Evolutionary conservation across 495 filamentous ascomycete species (phyloP).

Genomic region (Talaromyces adpressus): DNA sequence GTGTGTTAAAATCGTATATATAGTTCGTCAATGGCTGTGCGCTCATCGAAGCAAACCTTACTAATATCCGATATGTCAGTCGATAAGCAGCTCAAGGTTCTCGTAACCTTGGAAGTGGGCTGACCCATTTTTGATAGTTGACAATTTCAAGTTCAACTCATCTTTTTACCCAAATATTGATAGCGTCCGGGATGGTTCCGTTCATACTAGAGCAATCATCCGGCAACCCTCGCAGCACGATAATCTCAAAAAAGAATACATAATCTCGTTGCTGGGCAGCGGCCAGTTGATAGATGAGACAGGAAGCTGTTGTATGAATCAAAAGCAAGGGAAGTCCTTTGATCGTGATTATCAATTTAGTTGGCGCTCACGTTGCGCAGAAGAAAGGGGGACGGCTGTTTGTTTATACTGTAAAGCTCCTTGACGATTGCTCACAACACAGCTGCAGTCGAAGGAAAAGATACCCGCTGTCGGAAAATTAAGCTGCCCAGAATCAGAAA

Average conservation of each 20-base stretch:
- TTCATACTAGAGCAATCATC: not conserved
- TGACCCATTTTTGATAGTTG: not conserved
- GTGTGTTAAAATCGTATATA: not conserved
- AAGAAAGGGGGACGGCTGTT: not conserved
- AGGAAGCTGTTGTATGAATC: not conserved
- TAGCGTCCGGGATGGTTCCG: not conserved
- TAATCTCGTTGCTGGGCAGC: conserved; percentile 1
- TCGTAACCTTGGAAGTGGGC: not conserved
- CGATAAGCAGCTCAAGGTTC: not conserved
- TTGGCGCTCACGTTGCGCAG: not conserved
- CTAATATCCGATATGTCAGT: not conserved
- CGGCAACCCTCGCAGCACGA: not conserved
- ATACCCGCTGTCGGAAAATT: not conserved
- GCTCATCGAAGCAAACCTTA: not conserved
- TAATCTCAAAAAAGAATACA: not conserved
- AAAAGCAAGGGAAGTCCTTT: not conserved
- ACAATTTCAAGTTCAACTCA: not conserved
- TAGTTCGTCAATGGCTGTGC: not conserved
- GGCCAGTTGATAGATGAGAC: not conserved
- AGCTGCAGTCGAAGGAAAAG: not conserved
- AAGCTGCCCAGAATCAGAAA: not conserved
- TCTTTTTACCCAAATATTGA: not conserved
- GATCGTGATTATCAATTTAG: not conserved
- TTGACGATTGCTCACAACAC: not conserved
- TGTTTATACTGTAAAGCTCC: conserved; percentile 1